These are phyloP conservation scores for Chalciporus sphaerocephalus DNA, from an alignment of 768 basidiomycete species.

Conservation along the genomic window DNA sequence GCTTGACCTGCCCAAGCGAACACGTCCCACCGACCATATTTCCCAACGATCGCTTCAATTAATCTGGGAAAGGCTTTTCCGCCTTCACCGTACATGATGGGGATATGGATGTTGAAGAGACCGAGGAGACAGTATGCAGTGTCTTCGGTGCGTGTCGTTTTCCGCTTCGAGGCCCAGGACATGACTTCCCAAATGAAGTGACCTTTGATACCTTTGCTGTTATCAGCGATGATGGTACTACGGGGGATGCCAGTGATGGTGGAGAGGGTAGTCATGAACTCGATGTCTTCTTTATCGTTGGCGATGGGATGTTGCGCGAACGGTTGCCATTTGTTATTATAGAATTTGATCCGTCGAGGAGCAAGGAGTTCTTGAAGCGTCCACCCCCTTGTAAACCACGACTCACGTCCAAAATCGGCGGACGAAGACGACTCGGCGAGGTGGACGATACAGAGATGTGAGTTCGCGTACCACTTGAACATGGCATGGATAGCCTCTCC, in stretches of 20 bases:
- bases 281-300: slow-evolving; percentile 16
- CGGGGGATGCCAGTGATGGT: slow-evolving; percentile 19
- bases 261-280: slow-evolving; percentile 10
- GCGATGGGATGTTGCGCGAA: slow-evolving; percentile 1
- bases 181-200: slow-evolving; percentile 23
- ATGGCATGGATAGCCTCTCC: slow-evolving; percentile 31
- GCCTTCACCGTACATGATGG: slow-evolving; percentile 31
- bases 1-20: slow-evolving; percentile 25
- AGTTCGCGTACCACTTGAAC: slow-evolving; percentile 31
- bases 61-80: slow-evolving; percentile 27
- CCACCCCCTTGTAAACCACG: slow-evolving; percentile 28
- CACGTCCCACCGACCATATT: slow-evolving; percentile 17
- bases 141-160: slow-evolving; percentile 29
- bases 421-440: slow-evolving; percentile 14
- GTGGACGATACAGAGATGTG: slow-evolving; percentile 28
- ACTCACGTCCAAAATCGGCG: slow-evolving; percentile 16
- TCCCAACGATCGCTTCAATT: slow-evolving; percentile 15
- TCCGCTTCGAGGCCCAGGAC: slow-evolving; percentile 29
- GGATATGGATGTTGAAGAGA: slow-evolving; percentile 21
- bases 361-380: slow-evolving; percentile 27
- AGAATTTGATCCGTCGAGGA: slow-evolving; percentile 26
- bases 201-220: slow-evolving; percentile 14
- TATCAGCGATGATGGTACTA: slow-evolving; percentile 15
- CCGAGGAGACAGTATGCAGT: slow-evolving; percentile 27
- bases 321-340: slow-evolving; percentile 18